Evolutionary conservation across 1,284 basidiomycete genomes (phyloP).

Genomic region (Trichosporon asahii): DNA sequence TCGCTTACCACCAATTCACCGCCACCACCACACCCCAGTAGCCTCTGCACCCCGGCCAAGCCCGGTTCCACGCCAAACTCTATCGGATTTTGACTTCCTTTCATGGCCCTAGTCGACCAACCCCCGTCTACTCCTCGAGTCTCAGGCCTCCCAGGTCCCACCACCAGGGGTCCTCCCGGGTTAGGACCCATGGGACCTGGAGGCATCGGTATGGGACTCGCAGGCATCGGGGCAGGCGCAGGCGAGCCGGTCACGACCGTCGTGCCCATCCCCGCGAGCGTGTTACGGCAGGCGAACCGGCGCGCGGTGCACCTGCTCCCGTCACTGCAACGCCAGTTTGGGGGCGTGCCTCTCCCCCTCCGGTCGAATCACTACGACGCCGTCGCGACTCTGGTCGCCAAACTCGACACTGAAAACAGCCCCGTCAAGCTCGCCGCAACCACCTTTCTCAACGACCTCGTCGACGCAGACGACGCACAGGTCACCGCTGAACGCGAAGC

Average conservation of each 20-base stretch:
- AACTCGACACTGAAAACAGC: slow-evolving; percentile 2
- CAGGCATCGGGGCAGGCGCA: not conserved
- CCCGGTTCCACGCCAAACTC: not conserved
- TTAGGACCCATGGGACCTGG: not conserved
- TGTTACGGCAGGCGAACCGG: slow-evolving; percentile 1
- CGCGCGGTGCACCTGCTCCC: slow-evolving; percentile 2
- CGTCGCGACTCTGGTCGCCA: not conserved
- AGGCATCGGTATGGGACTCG: not conserved
- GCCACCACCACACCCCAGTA: not conserved
- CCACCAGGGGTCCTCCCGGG: not conserved
- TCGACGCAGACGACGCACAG: slow-evolving; percentile 9
- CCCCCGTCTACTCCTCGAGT: not conserved
- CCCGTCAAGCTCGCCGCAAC: not conserved
- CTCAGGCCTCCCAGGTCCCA: not conserved
- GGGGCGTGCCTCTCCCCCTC: not conserved
- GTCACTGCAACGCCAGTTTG: not conserved
- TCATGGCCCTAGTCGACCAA: slow-evolving; percentile 6
- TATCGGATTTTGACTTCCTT: not conserved
- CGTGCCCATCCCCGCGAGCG: slow-evolving; percentile 1
- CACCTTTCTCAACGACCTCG: slow-evolving; percentile 4
- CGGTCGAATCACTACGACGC: not conserved
- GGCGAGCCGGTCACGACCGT: not conserved
- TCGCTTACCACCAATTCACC: not conserved
- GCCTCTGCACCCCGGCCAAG: not conserved
- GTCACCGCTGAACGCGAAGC: slow-evolving; percentile 5